These are phyloP conservation scores for Lactarius indigo DNA, from an alignment of 768 basidiomycete species.

Conservation along the genomic window DNA sequence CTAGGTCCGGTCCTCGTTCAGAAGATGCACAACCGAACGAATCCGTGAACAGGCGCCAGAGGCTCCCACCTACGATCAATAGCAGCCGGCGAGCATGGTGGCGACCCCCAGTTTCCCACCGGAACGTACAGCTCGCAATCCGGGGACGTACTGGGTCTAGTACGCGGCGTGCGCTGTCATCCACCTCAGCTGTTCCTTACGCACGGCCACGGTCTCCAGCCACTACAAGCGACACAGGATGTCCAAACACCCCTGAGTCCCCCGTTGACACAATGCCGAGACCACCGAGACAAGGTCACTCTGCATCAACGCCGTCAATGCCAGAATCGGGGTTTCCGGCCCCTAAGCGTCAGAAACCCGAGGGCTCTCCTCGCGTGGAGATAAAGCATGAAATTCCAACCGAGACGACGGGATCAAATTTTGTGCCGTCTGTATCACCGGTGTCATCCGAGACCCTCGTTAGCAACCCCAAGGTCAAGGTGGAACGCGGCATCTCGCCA, in stretches of 20 bases:
- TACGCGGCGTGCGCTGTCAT: neutral
- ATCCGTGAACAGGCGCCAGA: constrained; percentile 13
- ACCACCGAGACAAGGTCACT: neutral
- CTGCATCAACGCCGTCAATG: neutral
- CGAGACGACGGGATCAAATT: neutral
- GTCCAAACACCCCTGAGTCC: neutral
- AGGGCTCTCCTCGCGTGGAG: neutral
- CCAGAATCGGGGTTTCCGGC: neutral
- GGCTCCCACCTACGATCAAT: constrained; percentile 10
- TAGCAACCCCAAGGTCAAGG: constrained; percentile 12
- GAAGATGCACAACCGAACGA: constrained; percentile 27
- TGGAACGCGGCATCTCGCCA: constrained; percentile 21
- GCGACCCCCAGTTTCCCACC: neutral
- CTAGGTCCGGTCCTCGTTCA: neutral
- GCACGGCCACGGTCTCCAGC: neutral
- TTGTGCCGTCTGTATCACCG: neutral
- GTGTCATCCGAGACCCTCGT: constrained; percentile 16
- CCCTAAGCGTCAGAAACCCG: constrained; percentile 12
- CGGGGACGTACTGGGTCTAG: neutral
- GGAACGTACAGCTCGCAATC: neutral
- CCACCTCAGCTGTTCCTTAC: neutral
- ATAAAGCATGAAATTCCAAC: neutral
- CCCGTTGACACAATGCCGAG: neutral
- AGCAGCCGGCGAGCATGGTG: neutral
- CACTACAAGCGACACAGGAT: neutral